Percentiles rank a stretch among this genome's conserved stretches.
These are phyloP conservation scores for Amanita rubescens DNA, from an alignment of 768 basidiomycete species.

Conservation along the genomic window DNA sequence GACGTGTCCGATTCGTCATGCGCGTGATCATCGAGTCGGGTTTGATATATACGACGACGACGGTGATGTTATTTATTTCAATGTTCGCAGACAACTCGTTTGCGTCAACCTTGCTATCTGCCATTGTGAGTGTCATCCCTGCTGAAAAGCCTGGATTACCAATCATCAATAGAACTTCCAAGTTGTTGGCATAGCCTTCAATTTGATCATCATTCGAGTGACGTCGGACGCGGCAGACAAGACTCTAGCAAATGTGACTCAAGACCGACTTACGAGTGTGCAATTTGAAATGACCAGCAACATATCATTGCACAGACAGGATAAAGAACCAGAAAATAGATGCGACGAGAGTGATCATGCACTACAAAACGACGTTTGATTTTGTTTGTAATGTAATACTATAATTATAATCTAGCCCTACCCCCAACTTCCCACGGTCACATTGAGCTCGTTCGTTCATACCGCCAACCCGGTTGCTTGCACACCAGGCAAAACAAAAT, in stretches of 20 bases:
- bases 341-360: neutral
- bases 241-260: neutral
- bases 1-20: conserved; percentile 1
- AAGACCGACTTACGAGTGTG: neutral
- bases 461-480: neutral
- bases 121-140: neutral
- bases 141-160: neutral
- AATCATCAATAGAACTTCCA: conserved; percentile 1
- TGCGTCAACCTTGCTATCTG: neutral
- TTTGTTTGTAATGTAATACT: neutral
- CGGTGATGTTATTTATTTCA: neutral
- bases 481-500: conserved; percentile 22
- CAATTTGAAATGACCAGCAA: neutral
- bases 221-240: neutral
- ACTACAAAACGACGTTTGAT: too few species aligned
- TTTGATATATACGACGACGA: neutral
- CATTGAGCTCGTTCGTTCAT: neutral
- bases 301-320: neutral
- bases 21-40: conserved; percentile 7
- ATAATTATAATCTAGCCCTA: too few species aligned
- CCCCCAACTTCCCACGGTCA: conserved; percentile 3
- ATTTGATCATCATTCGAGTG: conserved; percentile 5
- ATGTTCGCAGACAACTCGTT: neutral
- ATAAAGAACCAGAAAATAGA: neutral
- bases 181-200: conserved; percentile 3